Evolutionary conservation across 805 yeast species (phyloP).

Genomic region (Yarrowia bubula): DNA sequence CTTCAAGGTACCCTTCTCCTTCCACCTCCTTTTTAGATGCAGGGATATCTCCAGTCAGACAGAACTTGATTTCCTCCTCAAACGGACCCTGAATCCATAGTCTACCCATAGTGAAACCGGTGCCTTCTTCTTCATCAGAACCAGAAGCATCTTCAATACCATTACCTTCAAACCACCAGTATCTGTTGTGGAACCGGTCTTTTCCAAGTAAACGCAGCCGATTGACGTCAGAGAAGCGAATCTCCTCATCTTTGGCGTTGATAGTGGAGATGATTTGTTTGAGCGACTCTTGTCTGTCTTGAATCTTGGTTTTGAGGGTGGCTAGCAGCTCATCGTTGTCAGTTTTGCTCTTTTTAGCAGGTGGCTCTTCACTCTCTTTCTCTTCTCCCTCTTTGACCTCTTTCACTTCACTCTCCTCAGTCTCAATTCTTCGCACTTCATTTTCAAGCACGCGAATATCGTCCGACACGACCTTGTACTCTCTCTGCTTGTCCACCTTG

Average conservation of each 20-base stretch:
- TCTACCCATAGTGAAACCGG: constrained; percentile 67
- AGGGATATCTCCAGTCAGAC: constrained; percentile 24
- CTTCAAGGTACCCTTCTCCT: constrained; percentile 52
- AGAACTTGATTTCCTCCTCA: constrained; percentile 46
- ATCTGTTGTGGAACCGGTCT: constrained; percentile 79
- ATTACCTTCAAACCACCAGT: constrained; percentile 92
- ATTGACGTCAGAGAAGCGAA: constrained; percentile 61
- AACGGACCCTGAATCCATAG: constrained; percentile 91
- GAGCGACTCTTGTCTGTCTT: constrained; percentile 39
- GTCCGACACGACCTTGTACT: constrained; percentile 54
- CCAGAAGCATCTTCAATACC: constrained; percentile 50
- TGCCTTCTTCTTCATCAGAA: constrained; percentile 28
- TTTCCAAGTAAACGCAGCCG: constrained; percentile 73
- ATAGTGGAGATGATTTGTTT: constrained; percentile 23
- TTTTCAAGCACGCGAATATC: constrained; percentile 41
- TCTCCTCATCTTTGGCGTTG: constrained; percentile 51
- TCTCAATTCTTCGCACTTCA: constrained; percentile 14
- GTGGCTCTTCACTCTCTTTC: not conserved
- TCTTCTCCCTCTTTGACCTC: not conserved
- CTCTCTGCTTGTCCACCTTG: constrained; percentile 63
- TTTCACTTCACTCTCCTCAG: constrained; percentile 25
- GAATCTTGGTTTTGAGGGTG: constrained; percentile 31
- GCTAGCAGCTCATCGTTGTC: not conserved
- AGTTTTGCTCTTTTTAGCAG: constrained; percentile 1
- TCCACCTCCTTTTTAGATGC: constrained; percentile 72